These are phyloP conservation scores for Pythium oligandrum DNA, from an alignment of 352 stramenopile species.

Conservation along the genomic window DNA sequence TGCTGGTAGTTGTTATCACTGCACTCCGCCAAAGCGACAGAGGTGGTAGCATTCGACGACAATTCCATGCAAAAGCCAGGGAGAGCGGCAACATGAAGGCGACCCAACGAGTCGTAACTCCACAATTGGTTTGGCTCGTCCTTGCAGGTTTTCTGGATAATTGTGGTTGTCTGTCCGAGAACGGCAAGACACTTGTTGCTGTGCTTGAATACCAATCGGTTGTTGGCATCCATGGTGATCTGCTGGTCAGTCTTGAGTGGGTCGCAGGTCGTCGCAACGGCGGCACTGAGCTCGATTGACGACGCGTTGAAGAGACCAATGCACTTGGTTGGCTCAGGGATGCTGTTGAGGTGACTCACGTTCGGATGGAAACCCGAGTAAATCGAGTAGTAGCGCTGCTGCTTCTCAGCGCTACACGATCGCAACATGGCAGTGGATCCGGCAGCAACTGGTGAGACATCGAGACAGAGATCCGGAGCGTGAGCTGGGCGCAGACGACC, in stretches of 20 bases:
- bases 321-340: slow-evolving; percentile 3
- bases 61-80: no score
- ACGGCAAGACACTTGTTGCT: slow-evolving; percentile 9
- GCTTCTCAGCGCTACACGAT: not conserved
- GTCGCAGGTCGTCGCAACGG: slow-evolving; percentile 1
- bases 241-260: slow-evolving; percentile 5
- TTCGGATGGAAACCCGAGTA: slow-evolving; percentile 9
- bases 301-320: slow-evolving; percentile 1
- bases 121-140: slow-evolving; percentile 1
- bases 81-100: not conserved
- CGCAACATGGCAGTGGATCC: not conserved
- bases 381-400: slow-evolving; percentile 13
- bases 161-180: not conserved
- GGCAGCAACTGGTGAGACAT: not conserved
- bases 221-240: slow-evolving; percentile 3
- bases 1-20: slow-evolving; percentile 2
- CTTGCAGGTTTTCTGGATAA: slow-evolving; percentile 3
- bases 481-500: slow-evolving; percentile 8
- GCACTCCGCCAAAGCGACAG: slow-evolving; percentile 6
- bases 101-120: slow-evolving; percentile 14
- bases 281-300: not conserved
- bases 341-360: slow-evolving; percentile 13
- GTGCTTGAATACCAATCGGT: slow-evolving; percentile 8
- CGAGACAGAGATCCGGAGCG: slow-evolving; percentile 8
- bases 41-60: no score